phyloP scores from a whole-genome alignment of 768 basidiomycete species.

The Phylloporus arenicola region DNA sequence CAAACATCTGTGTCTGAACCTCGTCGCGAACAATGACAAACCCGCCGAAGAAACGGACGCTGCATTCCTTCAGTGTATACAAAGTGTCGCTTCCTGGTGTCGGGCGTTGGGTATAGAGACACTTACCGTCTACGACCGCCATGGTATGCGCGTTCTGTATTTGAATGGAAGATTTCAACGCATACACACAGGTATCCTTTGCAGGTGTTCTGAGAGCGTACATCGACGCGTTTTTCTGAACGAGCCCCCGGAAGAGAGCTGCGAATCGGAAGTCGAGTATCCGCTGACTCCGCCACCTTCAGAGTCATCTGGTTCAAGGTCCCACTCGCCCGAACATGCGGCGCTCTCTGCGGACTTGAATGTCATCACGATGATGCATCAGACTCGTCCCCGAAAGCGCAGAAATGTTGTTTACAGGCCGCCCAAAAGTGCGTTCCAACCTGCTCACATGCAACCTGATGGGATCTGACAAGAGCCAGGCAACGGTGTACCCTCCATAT shows the following conservation, averaged over 20 bases:
- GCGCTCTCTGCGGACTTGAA: slow-evolving; percentile 9
- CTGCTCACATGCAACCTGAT: background rate
- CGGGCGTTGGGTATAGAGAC: slow-evolving; percentile 52
- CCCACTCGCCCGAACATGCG: slow-evolving; percentile 47
- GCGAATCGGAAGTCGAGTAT: slow-evolving; percentile 58
- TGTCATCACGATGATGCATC: slow-evolving; percentile 16
- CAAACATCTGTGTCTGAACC: slow-evolving; percentile 59
- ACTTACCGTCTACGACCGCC: slow-evolving; percentile 67
- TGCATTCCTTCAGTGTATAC: slow-evolving; percentile 48
- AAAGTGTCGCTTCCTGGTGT: slow-evolving; percentile 57
- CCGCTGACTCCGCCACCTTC: slow-evolving; percentile 77
- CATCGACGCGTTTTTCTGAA: slow-evolving; percentile 33
- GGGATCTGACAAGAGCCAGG: slow-evolving; percentile 11
- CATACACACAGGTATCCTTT: slow-evolving; percentile 35
- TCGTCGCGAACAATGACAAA: slow-evolving; percentile 43
- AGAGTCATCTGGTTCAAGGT: slow-evolving; percentile 61
- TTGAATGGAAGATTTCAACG: slow-evolving; percentile 2
- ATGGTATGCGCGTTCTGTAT: slow-evolving; percentile 44
- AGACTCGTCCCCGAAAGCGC: slow-evolving; percentile 14
- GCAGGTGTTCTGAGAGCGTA: slow-evolving; percentile 38
- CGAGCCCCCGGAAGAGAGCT: slow-evolving; percentile 29
- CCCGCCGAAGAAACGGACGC: slow-evolving; percentile 34
- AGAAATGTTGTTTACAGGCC: slow-evolving; percentile 25
- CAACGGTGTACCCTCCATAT: slow-evolving; percentile 8
- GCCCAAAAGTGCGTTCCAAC: slow-evolving; percentile 17